A percentile compares a stretch with the other conserved stretches of the same genome.
phyloP scores from a whole-genome alignment of 2,329 filamentous ascomycete genomes.

The Pyrenophora seminiperda region DNA sequence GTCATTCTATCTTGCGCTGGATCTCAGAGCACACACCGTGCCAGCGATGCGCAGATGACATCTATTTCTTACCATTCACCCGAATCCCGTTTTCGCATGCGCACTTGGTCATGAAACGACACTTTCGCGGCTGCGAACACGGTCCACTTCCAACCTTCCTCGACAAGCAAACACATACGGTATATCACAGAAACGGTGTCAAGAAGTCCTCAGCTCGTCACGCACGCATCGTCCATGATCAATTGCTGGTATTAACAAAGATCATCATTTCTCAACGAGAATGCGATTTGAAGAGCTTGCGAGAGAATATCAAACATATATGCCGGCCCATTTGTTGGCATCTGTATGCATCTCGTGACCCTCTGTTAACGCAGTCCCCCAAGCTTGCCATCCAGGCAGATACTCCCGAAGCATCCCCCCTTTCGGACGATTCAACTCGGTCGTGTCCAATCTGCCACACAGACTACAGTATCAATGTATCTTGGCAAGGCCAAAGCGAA shows the following conservation, averaged over 20 bases:
- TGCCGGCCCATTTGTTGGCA: too few species aligned
- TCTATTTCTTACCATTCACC: not conserved
- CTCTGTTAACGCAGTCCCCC: constrained; percentile 2
- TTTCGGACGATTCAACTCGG: too few species aligned
- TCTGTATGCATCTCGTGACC: too few species aligned
- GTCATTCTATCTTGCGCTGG: constrained; percentile 3
- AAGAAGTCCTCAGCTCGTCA: constrained; percentile 6
- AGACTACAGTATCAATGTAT: constrained; percentile 25
- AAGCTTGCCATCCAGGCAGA: constrained; percentile 6
- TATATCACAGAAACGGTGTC: not conserved
- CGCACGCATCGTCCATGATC: constrained; percentile 22
- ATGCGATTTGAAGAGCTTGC: too few species aligned
- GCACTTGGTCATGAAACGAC: constrained; percentile 30
- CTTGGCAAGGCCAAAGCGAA: constrained; percentile 18
- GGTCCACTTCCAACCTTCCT: constrained; percentile 17
- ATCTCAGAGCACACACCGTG: constrained; percentile 12
- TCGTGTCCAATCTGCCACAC: constrained; percentile 24
- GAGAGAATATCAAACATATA: constrained; percentile 20
- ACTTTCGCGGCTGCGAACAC: constrained; percentile 24
- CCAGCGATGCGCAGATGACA: not conserved
- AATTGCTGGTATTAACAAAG: constrained; percentile 21
- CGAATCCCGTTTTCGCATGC: constrained; percentile 18
- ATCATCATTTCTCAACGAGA: too few species aligned
- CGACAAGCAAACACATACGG: not conserved
- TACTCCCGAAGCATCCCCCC: constrained; percentile 27